phyloP scores from a whole-genome alignment of 139 green algal genomes.

The Chlorella sp. region DNA sequence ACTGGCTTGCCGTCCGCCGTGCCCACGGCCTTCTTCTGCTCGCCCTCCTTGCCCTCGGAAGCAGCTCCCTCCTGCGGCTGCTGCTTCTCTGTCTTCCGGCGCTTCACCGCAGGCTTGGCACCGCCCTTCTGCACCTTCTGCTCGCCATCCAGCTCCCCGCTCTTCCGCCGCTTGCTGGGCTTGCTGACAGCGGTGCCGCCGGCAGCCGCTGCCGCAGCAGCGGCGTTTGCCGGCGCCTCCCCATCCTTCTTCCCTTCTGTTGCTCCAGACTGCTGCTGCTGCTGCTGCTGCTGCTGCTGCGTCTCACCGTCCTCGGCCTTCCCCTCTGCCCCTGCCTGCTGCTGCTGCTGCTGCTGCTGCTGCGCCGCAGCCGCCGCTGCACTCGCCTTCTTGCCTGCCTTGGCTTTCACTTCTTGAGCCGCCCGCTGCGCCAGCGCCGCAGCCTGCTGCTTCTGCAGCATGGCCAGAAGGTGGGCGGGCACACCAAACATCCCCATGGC shows the following conservation, averaged over 20 bases:
- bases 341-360: not conserved
- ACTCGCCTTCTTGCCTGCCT: not conserved
- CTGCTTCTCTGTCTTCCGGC: slow-evolving; percentile 2
- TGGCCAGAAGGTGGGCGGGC: slow-evolving; percentile 1
- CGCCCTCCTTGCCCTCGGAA: not conserved
- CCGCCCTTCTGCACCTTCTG: not conserved
- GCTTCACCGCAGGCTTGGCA: not conserved
- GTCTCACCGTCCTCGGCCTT: not conserved
- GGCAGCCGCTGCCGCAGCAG: not conserved
- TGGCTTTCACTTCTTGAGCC: not conserved
- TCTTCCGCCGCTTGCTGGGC: slow-evolving; percentile 1
- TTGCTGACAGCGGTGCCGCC: not conserved
- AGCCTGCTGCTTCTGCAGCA: slow-evolving; percentile 19
- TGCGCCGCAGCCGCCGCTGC: not conserved
- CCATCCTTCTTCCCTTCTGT: not conserved
- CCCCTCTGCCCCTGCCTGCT: not conserved
- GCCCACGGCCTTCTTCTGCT: not conserved
- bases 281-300: not conserved
- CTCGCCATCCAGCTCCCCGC: not conserved
- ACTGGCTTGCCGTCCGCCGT: not conserved
- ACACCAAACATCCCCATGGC: not conserved
- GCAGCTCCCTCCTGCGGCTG: not conserved
- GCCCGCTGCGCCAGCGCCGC: not conserved
- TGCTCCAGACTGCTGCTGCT: not conserved
- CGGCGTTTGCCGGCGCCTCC: not conserved